Percentiles rank a stretch among this genome's conserved stretches.
Evolutionary conservation across 495 filamentous ascomycete species (phyloP).

Genomic region (Pseudomonodictys pantanalensis): DNA sequence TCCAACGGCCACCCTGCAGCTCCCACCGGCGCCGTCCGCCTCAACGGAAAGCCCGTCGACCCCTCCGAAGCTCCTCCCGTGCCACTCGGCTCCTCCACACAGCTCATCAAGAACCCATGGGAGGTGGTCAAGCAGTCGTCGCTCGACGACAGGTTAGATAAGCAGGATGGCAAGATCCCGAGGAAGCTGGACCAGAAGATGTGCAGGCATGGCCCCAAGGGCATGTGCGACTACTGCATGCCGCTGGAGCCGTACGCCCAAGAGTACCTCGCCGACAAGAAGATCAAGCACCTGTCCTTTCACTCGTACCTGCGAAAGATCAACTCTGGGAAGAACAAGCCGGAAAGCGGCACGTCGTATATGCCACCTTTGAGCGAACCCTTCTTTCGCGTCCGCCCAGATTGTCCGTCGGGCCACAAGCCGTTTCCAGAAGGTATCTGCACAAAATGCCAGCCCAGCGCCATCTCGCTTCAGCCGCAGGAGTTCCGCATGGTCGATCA

Average conservation of each 20-base stretch:
- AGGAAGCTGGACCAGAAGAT: constrained; percentile 73
- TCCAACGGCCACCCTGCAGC: constrained; percentile 52
- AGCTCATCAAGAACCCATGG: constrained; percentile 83
- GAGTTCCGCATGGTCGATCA: constrained; percentile 98
- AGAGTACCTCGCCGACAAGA: constrained; percentile 84
- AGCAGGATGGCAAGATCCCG: constrained; percentile 87
- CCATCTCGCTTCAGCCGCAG: constrained; percentile 92
- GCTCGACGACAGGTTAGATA: constrained; percentile 82
- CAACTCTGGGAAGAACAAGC: constrained; percentile 93
- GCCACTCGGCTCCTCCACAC: constrained; percentile 53
- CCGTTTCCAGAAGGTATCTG: constrained; percentile 98
- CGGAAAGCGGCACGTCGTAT: constrained; percentile 84
- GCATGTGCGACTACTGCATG: constrained; percentile 99
- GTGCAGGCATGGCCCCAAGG: constrained; percentile 92
- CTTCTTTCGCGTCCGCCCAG: constrained; percentile 80
- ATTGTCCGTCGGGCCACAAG: constrained; percentile 91
- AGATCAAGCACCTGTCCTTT: constrained; percentile 97
- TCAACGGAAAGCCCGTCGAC: constrained; percentile 76
- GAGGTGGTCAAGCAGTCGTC: constrained; percentile 82
- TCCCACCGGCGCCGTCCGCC: constrained; percentile 42
- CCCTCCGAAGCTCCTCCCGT: constrained; percentile 63
- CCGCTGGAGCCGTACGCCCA: constrained; percentile 90
- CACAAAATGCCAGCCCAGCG: constrained; percentile 96
- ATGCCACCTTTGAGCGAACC: constrained; percentile 95
- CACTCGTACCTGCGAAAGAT: constrained; percentile 92